These are phyloP conservation scores for Rhododendron griersonianum DNA, from an alignment of 148 eudicot species.

Conservation along the genomic window DNA sequence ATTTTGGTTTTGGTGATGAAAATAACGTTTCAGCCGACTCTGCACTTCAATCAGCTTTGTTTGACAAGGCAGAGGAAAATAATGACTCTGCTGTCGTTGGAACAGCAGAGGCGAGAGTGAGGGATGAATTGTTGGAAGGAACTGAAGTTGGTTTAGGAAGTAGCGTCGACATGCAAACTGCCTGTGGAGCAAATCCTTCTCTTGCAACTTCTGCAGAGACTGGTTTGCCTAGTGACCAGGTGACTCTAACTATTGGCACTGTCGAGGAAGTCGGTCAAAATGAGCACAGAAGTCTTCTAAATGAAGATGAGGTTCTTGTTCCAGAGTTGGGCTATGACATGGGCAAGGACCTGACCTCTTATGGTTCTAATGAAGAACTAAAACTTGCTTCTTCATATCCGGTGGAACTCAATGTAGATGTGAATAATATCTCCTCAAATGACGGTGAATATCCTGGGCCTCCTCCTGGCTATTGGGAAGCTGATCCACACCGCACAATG, in stretches of 20 bases:
- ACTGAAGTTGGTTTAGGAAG: conserved; percentile 27
- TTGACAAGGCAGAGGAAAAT: conserved; percentile 16
- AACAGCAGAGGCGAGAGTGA: conserved; percentile 8
- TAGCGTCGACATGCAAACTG: conserved; percentile 14
- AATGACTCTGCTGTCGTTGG: conserved; percentile 12
- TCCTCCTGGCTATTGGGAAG: conserved; percentile 16
- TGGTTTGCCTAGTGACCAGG: conserved; percentile 7
- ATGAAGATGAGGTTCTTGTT: conserved; percentile 25
- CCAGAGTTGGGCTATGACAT: conserved; percentile 29
- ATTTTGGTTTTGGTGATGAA: conserved; percentile 29
- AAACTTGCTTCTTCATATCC: conserved; percentile 25
- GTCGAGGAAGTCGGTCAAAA: conserved; percentile 13
- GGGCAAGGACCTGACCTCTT: conserved; percentile 13
- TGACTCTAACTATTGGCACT: conserved; percentile 14
- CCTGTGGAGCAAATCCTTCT: conserved; percentile 11
- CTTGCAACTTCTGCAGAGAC: conserved; percentile 18
- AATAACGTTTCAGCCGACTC: conserved; percentile 21
- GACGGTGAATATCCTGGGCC: conserved; percentile 27
- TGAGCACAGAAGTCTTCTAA: conserved; percentile 20
- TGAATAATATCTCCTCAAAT: conserved; percentile 20
- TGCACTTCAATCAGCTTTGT: conserved; percentile 14
- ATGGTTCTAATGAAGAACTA: conserved; percentile 20
- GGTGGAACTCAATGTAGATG: conserved; percentile 24
- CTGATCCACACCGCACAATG: conserved; percentile 21
- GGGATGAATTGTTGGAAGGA: conserved; percentile 17